Evolutionary conservation across 2,329 filamentous ascomycete species (phyloP).

Genomic region (Colletotrichum truncatum): DNA sequence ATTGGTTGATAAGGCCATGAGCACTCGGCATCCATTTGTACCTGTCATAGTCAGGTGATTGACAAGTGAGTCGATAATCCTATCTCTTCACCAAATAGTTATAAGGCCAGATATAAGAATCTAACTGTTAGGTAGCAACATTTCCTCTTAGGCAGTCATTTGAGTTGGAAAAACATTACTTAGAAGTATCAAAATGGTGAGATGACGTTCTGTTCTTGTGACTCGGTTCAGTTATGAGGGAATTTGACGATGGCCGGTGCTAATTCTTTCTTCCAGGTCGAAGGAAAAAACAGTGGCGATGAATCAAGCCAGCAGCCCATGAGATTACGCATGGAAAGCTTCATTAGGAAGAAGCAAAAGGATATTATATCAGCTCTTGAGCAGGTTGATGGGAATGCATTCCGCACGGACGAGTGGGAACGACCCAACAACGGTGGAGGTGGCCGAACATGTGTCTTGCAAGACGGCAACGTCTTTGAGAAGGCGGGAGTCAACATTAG

Average conservation of each 20-base stretch:
- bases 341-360: constrained; percentile 91
- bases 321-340: constrained; percentile 95
- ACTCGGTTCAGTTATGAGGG: too few relatives aligned
- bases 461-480: constrained; percentile 96
- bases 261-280: too few relatives aligned
- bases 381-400: constrained; percentile 82
- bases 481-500: constrained; percentile 97
- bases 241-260: too few relatives aligned
- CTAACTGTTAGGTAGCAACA: too few relatives aligned
- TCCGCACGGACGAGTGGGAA: constrained; percentile 86
- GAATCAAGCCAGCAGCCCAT: constrained; percentile 65
- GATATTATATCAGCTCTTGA: constrained; percentile 86
- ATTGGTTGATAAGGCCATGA: neutral
- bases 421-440: constrained; percentile 90
- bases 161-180: neutral
- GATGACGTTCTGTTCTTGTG: too few relatives aligned
- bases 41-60: neutral
- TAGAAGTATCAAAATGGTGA: neutral
- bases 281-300: too few relatives aligned
- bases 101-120: too few relatives aligned
- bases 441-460: constrained; percentile 91
- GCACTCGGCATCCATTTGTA: neutral
- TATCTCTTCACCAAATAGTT: too few relatives aligned
- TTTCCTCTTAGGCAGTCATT: too few relatives aligned
- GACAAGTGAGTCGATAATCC: neutral